phyloP scores from a whole-genome alignment of 306 rosid species.

The Malus asiatica region DNA sequence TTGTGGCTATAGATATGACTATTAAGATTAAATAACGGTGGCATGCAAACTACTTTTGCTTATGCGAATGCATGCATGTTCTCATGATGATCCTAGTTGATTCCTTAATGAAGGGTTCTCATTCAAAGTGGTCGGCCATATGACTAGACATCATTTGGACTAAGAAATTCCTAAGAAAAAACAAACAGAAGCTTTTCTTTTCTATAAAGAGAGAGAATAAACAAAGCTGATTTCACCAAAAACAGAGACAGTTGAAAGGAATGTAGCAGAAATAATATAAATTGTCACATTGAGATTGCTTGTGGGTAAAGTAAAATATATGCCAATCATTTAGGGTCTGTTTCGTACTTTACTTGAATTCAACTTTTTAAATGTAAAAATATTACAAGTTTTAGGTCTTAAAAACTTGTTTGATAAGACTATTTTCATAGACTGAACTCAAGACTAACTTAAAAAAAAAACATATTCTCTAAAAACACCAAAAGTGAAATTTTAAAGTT shows the following conservation, averaged over 20 bases:
- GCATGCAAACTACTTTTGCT: not conserved
- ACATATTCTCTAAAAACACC: too few species aligned
- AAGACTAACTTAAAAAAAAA: too few species aligned
- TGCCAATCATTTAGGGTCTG: not conserved
- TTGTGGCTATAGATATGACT: not conserved
- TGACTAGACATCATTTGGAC: not conserved
- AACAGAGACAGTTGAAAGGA: not conserved
- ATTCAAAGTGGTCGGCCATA: not conserved
- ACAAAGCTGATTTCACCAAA: not conserved
- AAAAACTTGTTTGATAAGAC: too few species aligned
- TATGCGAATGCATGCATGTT: not conserved
- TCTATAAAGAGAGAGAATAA: not conserved
- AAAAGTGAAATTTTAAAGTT: too few species aligned
- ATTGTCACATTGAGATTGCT: not conserved
- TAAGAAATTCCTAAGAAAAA: not conserved
- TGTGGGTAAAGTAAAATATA: not conserved
- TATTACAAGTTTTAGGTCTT: too few species aligned
- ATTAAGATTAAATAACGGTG: not conserved
- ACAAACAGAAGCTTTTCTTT: not conserved
- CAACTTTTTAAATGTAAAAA: fast-evolving
- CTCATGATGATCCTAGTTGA: not conserved
- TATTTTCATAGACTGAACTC: too few species aligned
- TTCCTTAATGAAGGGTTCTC: not conserved
- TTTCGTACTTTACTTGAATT: fast-evolving
- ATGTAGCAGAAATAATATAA: not conserved